These are phyloP conservation scores for Colletotrichum sp. DNA, from an alignment of 2,329 filamentous ascomycete genomes.

Conservation along the genomic window DNA sequence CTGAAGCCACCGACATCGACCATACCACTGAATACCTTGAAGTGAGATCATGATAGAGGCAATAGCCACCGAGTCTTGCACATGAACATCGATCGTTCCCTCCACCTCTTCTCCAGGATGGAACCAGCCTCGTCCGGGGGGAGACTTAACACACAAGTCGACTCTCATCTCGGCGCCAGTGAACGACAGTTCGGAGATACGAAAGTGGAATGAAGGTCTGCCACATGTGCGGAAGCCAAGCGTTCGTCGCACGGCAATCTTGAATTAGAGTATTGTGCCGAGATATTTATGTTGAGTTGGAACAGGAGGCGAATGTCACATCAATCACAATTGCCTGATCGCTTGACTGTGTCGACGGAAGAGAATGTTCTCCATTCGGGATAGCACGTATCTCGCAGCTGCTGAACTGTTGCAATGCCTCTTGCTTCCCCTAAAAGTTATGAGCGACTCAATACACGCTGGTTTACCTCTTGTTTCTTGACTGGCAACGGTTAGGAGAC, in stretches of 20 bases:
- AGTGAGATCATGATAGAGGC: background rate
- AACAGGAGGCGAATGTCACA: background rate
- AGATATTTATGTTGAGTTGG: background rate
- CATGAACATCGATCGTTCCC: background rate
- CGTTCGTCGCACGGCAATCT: background rate
- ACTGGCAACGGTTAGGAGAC: background rate
- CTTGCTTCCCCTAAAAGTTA: background rate
- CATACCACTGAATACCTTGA: background rate
- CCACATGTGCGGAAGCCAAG: background rate
- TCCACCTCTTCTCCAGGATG: background rate
- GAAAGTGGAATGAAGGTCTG: background rate
- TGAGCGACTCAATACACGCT: background rate
- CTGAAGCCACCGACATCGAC: background rate
- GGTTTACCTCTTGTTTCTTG: background rate
- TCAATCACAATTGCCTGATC: background rate
- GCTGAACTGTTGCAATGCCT: background rate
- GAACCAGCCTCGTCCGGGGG: background rate
- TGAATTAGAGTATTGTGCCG: background rate
- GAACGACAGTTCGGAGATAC: background rate
- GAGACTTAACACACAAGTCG: background rate
- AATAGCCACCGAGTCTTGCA: background rate
- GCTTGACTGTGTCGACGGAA: background rate
- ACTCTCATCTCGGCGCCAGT: background rate
- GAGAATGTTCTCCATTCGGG: background rate
- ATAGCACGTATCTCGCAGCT: background rate